Conservation (phyloP, 192 early-diverging fungal genomes). For the Pilobolus umbonatus region DNA sequence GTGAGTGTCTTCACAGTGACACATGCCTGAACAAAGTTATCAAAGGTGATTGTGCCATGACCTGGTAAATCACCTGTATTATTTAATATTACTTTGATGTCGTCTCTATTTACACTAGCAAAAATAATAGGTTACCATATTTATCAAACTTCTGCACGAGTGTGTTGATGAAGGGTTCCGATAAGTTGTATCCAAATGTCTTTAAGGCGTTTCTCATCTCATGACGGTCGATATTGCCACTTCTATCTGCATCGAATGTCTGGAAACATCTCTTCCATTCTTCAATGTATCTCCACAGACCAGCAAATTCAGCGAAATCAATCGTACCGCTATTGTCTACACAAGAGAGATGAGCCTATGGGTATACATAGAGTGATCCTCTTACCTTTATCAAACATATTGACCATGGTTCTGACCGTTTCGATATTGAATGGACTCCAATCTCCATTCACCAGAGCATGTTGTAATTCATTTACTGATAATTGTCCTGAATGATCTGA, state of each 20-base stretch:
- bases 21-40: constrained; percentile 78
- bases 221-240: constrained; percentile 66
- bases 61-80: constrained; percentile 32
- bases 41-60: constrained; percentile 73
- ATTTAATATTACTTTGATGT: background rate
- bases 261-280: constrained; percentile 81
- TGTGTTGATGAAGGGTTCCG: constrained; percentile 57
- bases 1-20: constrained; percentile 75
- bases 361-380: background rate
- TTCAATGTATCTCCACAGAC: constrained; percentile 78
- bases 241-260: constrained; percentile 71
- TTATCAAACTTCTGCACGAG: constrained; percentile 76
- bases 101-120: background rate
- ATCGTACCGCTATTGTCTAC: constrained; percentile 74
- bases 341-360: background rate
- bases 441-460: constrained; percentile 71
- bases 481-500: constrained; percentile 64
- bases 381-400: constrained; percentile 68
- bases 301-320: constrained; percentile 71
- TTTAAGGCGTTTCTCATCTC: constrained; percentile 68
- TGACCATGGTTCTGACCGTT: constrained; percentile 77
- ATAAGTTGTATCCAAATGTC: constrained; percentile 76
- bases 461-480: constrained; percentile 65
- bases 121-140: constrained; percentile 52
- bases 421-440: constrained; percentile 81